Conservation (phyloP, 202 grass and related monocot species). For the Setaria viridis region DNA sequence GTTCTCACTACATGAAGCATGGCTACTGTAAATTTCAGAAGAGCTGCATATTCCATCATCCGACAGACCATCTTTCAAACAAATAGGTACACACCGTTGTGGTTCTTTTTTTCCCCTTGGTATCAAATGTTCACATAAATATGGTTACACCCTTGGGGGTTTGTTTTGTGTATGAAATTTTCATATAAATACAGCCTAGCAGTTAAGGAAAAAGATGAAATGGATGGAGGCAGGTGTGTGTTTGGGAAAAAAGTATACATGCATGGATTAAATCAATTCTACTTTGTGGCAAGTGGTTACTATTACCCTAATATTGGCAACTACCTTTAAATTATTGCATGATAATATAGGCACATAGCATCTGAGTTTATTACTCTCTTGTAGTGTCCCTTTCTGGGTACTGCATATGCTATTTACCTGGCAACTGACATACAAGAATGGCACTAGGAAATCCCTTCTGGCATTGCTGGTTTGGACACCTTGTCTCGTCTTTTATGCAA, state of each 20-base stretch:
- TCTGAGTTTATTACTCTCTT: conserved; percentile 5
- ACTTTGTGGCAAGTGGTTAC: not conserved
- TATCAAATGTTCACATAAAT: not conserved
- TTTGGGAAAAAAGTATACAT: not conserved
- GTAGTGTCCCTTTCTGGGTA: not conserved
- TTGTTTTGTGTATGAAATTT: not conserved
- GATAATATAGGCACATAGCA: not conserved
- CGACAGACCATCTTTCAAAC: conserved; percentile 35
- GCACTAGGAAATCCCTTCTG: not conserved
- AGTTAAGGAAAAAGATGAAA: not conserved
- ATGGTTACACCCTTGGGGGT: not conserved
- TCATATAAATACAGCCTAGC: not conserved
- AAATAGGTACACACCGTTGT: conserved; percentile 31
- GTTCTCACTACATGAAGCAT: conserved; percentile 61
- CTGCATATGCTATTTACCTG: conserved; percentile 1
- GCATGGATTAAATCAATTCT: not conserved
- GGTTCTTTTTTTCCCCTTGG: not conserved
- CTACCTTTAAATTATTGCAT: not conserved
- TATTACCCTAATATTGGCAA: not conserved
- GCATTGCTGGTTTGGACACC: not conserved
- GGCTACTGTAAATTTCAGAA: conserved; percentile 62
- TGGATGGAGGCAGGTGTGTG: not conserved
- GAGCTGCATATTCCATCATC: conserved; percentile 69
- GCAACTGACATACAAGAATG: not conserved
- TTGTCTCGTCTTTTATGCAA: not conserved